phyloP scores from a whole-genome alignment of 495 filamentous ascomycete genomes.

The Trichoderma orchidacearum region DNA sequence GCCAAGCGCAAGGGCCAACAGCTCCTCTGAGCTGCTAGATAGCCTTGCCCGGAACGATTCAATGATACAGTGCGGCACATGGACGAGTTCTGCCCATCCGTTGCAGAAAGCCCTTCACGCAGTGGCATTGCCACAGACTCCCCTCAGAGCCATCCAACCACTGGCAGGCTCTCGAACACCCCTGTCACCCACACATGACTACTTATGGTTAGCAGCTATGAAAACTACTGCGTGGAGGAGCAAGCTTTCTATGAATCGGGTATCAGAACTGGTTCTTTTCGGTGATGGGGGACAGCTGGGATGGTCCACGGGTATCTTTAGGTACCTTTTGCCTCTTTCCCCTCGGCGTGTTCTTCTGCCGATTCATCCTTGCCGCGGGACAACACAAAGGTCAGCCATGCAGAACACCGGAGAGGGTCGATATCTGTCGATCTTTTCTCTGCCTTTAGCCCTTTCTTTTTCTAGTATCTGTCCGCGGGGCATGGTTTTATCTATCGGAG shows the following conservation, averaged over 20 bases:
- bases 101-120: no score
- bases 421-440: no score
- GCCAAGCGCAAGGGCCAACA: no score
- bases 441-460: no score
- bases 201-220: neutral
- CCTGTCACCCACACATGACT: neutral
- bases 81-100: no score
- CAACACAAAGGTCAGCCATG: neutral
- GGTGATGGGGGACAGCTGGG: neutral
- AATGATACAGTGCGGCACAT: no score
- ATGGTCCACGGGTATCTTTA: neutral
- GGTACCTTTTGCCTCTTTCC: neutral
- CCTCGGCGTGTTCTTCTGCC: neutral
- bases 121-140: neutral
- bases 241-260: neutral
- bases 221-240: neutral
- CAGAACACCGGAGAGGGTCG: no score
- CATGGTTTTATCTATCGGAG: no score
- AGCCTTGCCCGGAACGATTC: no score
- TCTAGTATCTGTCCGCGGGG: no score
- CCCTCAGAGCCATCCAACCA: no score
- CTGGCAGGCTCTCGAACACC: neutral
- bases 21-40: no score
- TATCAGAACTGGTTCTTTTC: neutral
- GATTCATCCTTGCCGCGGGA: neutral